These are phyloP conservation scores for Paecilomyces dactylethromorphus DNA, from an alignment of 2,329 filamentous ascomycete species.

Conservation along the genomic window DNA sequence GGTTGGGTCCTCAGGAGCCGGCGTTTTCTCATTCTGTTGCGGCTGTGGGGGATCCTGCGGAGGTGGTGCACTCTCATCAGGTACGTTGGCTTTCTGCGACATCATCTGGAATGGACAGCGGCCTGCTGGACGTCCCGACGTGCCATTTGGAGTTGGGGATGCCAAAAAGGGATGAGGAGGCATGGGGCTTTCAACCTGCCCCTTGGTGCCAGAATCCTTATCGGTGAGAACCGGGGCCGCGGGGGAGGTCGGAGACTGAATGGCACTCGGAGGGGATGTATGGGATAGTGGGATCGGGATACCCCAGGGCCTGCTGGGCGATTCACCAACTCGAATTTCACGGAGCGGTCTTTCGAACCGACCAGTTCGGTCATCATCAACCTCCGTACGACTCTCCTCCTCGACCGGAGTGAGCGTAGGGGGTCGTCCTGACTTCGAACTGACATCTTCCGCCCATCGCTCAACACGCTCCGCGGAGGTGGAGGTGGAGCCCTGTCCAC, in stretches of 20 bases:
- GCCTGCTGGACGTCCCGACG: constrained; percentile 14
- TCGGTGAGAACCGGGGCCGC: constrained; percentile 12
- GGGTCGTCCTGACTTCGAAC: constrained; percentile 44
- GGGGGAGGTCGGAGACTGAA: constrained; percentile 15
- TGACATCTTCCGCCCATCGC: constrained; percentile 77
- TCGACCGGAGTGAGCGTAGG: constrained; percentile 32
- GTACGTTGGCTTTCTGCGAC: constrained; percentile 10
- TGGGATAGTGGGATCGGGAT: constrained; percentile 68
- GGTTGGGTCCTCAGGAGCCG: not conserved
- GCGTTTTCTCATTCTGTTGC: not conserved
- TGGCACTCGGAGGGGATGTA: constrained; percentile 21
- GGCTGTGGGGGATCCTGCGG: not conserved
- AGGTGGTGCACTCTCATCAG: not conserved
- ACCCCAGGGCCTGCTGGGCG: constrained; percentile 87
- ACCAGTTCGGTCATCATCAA: constrained; percentile 57
- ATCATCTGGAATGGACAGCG: constrained; percentile 31
- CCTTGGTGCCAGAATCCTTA: constrained; percentile 12
- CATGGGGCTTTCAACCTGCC: constrained; percentile 6
- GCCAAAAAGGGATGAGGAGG: constrained; percentile 9
- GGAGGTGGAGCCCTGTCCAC: constrained; percentile 25
- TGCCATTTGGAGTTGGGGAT: constrained; percentile 2
- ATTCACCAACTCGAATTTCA: constrained; percentile 89
- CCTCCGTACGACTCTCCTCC: constrained; percentile 27
- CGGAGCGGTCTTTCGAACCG: constrained; percentile 81
- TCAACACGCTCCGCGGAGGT: constrained; percentile 67